Base-by-base conservation (phyloP, 2,329 filamentous ascomycete species). In the Colletotrichum ledebouriae region DNA sequence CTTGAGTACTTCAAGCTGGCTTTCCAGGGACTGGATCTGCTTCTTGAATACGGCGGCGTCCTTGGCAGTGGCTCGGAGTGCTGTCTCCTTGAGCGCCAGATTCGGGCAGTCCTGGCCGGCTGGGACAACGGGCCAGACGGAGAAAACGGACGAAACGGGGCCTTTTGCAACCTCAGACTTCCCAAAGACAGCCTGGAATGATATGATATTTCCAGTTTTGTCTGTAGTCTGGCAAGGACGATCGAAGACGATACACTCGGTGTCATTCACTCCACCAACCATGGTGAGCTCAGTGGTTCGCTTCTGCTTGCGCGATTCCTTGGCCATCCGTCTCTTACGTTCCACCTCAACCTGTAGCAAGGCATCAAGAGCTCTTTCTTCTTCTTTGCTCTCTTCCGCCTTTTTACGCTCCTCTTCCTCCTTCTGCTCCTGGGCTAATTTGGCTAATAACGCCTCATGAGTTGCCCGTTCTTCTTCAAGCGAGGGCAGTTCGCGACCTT, bases 391-490 rank as follows among this genome's bases (percentile, higher is more conserved):
- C 72, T 89, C 89, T 68, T 89, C 82, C 42, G 84, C 75, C 69
- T 82, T 86, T 72, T 84, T 86, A 49, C 82, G 80, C 46, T 86
- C 83, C 58, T 87, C 83, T 55, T 83, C 83, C 71, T 85, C 82
- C 69, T 82, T 84, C 69, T 88, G 83, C 75, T 85, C 86, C 78
- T 82, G 81, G 72, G 86, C 91, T 59, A 88, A 80, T 74, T 85
- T 85, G 52, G 88, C 88, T 33, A 92, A 83, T 25, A 87, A 88
- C 22, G 91, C 91, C 79, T 97, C 93, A 70, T 97, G 93, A 13
- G 89, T 89, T 33, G 92, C 94, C 44, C 94, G 89, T 78, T 98
- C 94, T 74, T 97, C 94, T 75, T 97, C 94, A 6, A 98, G 84
- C 37, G 94, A 97, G 1, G 94, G 94, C 15, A 97, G 82, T 70